Conservation (phyloP, 176 grass and related monocot species). For the Sorghum bicolor region Sorghum_bicolor_NCBIv3 NC_012870.2:70695501-70696000, state of each 20-base stretch:
- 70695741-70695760: not conserved
- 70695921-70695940: not conserved
- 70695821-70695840: conserved; percentile 7
- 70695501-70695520: conserved; percentile 10
- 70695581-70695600: not conserved
- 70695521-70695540: not conserved
- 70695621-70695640: not conserved
- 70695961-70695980: not conserved
- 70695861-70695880: not conserved
- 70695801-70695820: not conserved
- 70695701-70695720: not conserved
- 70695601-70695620: not conserved
- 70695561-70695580: not conserved
- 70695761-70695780: not conserved
- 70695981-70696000: not conserved
- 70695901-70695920: not conserved
- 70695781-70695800: not conserved
- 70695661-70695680: not conserved
- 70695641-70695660: not conserved
- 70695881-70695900: not conserved
- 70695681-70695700: not conserved
- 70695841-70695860: not conserved
- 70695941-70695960: not conserved
- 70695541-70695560: not conserved
- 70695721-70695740: not conserved